Percentiles rank a stretch among this genome's conserved stretches.
phyloP scores from a whole-genome alignment of 106 monocot species.

The Allium sativum region DNA sequence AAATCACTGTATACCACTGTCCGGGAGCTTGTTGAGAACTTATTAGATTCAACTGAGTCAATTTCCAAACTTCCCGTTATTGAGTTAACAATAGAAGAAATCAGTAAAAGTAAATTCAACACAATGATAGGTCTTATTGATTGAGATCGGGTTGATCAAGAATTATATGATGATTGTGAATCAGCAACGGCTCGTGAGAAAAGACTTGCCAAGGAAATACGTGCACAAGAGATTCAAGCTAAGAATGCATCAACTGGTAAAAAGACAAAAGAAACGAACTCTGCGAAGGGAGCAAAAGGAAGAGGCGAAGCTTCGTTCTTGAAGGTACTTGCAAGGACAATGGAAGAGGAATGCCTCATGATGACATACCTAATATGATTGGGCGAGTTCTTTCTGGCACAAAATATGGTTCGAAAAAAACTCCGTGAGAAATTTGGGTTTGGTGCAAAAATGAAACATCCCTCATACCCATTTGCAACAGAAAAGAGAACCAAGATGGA shows the following conservation, averaged over 20 bases:
- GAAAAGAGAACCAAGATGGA: constrained; percentile 65
- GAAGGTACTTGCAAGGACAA: constrained; percentile 97
- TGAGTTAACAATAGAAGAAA: constrained; percentile 92
- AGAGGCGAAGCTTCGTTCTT: constrained; percentile 84
- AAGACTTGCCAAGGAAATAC: constrained; percentile 81
- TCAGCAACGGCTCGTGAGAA: constrained; percentile 95
- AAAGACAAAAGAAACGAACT: constrained; percentile 56
- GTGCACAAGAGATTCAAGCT: constrained; percentile 67
- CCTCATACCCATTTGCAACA: constrained; percentile 96
- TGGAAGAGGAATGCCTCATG: constrained; percentile 98
- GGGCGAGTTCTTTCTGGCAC: constrained; percentile 97
- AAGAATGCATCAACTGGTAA: constrained; percentile 72
- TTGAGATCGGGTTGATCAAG: constrained; percentile 73
- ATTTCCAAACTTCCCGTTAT: constrained; percentile 71
- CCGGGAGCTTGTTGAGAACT: constrained; percentile 85
- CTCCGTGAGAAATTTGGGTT: constrained; percentile 98
- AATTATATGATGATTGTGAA: constrained; percentile 94
- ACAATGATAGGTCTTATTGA: constrained; percentile 93
- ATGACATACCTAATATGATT: constrained; percentile 99
- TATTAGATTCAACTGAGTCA: constrained; percentile 97
- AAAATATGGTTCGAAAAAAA: constrained; percentile 95
- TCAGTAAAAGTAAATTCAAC: constrained; percentile 79
- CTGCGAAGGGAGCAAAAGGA: constrained; percentile 45
- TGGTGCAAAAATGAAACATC: constrained; percentile 96
- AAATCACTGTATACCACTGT: constrained; percentile 92